A percentile compares a stretch with the other conserved stretches of the same genome.
Evolutionary conservation across 2,329 filamentous ascomycete species (phyloP).

Genomic region (Esteya vermicola): DNA sequence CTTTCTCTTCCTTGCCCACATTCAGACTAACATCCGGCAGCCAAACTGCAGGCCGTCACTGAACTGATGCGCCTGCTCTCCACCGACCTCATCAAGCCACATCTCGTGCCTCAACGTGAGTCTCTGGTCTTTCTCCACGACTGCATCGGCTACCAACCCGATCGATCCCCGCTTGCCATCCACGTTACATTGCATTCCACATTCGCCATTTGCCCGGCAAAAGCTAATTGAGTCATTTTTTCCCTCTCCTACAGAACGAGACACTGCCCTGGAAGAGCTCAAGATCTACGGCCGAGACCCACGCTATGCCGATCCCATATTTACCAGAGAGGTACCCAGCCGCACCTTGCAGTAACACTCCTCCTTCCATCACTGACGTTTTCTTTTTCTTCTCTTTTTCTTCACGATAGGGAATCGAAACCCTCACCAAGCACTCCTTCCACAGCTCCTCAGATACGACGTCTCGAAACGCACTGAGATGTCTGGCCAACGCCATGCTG

Average conservation of each 20-base stretch:
- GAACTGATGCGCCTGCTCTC: conserved; percentile 47
- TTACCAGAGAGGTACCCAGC: conserved; percentile 51
- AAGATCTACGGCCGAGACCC: conserved; percentile 68
- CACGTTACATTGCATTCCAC: not conserved
- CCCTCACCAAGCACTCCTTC: conserved; percentile 60
- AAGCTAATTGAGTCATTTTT: not conserved
- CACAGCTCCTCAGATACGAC: conserved; percentile 46
- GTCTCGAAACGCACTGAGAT: conserved; percentile 63
- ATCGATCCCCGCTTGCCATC: conserved; percentile 1
- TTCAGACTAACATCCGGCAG: conserved; percentile 32
- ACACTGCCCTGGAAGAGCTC: conserved; percentile 48
- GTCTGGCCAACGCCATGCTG: conserved; percentile 73
- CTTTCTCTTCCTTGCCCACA: not conserved
- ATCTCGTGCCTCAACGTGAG: conserved; percentile 46
- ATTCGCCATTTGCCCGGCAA: not conserved
- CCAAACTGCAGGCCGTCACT: conserved; percentile 57
- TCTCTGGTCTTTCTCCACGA: conserved; percentile 2
- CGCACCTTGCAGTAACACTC: not conserved
- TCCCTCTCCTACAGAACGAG: no score
- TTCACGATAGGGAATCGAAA: conserved; percentile 51
- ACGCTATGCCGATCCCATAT: conserved; percentile 64
- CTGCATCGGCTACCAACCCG: no score
- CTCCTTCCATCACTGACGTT: no score
- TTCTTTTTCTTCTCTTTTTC: not conserved
- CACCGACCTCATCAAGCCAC: conserved; percentile 45